A percentile compares a stretch with the other conserved stretches of the same genome.
Evolutionary conservation across 306 rosid genomes (phyloP).

Genomic region (Cucurbita moschata): DNA sequence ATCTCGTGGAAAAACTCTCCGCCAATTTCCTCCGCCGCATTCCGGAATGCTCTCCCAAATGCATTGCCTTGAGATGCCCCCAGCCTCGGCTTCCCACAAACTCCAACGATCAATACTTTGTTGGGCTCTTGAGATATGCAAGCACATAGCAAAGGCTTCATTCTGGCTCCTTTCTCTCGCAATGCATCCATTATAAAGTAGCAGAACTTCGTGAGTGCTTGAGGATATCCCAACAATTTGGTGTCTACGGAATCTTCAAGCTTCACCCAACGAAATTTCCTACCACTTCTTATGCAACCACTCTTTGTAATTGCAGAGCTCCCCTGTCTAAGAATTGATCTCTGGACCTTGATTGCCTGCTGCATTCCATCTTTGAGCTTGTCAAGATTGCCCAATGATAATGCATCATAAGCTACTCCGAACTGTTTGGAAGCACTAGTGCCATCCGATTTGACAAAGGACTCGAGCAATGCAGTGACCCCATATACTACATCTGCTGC

Average conservation of each 20-base stretch:
- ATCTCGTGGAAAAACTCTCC: slow-evolving; percentile 75
- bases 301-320: slow-evolving; percentile 64
- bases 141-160: slow-evolving; percentile 94
- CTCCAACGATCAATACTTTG: slow-evolving; percentile 74
- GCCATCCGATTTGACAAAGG: slow-evolving; percentile 59
- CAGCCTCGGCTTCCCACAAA: slow-evolving; percentile 89
- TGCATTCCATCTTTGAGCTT: slow-evolving; percentile 80
- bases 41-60: slow-evolving; percentile 70
- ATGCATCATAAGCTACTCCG: slow-evolving; percentile 72
- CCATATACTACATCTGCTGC: slow-evolving; percentile 99
- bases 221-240: slow-evolving; percentile 70
- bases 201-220: slow-evolving; percentile 82
- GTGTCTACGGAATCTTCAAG: slow-evolving; percentile 66
- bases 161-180: slow-evolving; percentile 81
- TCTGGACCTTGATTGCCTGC: slow-evolving; percentile 67
- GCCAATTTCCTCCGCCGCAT: slow-evolving; percentile 65
- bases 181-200: slow-evolving; percentile 92
- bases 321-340: slow-evolving; percentile 86
- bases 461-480: slow-evolving; percentile 85
- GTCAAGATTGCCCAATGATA: slow-evolving; percentile 61
- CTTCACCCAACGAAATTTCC: slow-evolving; percentile 86
- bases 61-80: slow-evolving; percentile 81
- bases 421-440: slow-evolving; percentile 75
- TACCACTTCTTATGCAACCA: slow-evolving; percentile 78
- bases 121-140: slow-evolving; percentile 69